Evolutionary conservation across 202 grass and related monocot species (phyloP), one percentile per base, ranked within the genome.

Genomic region (Panicum hallii): DNA sequence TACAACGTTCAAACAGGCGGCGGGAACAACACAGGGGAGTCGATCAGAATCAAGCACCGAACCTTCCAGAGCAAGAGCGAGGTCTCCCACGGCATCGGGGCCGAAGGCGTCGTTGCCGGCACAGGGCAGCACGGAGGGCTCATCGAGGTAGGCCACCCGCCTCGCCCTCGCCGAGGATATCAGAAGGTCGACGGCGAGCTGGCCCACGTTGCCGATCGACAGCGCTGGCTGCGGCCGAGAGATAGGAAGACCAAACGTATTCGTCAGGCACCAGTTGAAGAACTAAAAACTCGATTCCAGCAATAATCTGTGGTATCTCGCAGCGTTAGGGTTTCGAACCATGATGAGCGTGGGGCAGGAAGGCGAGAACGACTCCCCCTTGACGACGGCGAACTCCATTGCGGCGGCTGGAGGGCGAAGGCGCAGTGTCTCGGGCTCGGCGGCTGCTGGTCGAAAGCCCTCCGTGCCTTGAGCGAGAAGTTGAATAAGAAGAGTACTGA

Each of bases 121-220:
- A 61, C 92, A 99, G 45, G 93, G 88, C 26, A 99, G 93, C 81
- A 97, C 57, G 69, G 92, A 97, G 2, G 92, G 87, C 57, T 94
- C 93, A 80, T 99, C 87, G 58, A 99, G 82, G 54, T 86, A 97
- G 13, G 89, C 96, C 78, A 96, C 90, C 76, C 91, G 89, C 67
- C 22, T 87, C 49, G 96, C 88, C 46, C 47, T 75, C 23, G 82
- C 11, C 40, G 93, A 99, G 6, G 96, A 85, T 23, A 99, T 86
- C 79, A 96, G 52, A 9, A 99, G 89, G 84, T 96, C 96, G 5
- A 94, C 81, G 58, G 93, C 88, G 82, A 99, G 91, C 83, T 99
- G 96, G 50, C 93, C 96, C 63, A 99, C 96, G 90, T 99, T 99
- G 1, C 96, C 96, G 67, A 99, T 99, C 79, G 93, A 94, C 15